Base-by-base conservation (phyloP, 768 basidiomycete species). In the Lactarius hengduanensis region DNA sequence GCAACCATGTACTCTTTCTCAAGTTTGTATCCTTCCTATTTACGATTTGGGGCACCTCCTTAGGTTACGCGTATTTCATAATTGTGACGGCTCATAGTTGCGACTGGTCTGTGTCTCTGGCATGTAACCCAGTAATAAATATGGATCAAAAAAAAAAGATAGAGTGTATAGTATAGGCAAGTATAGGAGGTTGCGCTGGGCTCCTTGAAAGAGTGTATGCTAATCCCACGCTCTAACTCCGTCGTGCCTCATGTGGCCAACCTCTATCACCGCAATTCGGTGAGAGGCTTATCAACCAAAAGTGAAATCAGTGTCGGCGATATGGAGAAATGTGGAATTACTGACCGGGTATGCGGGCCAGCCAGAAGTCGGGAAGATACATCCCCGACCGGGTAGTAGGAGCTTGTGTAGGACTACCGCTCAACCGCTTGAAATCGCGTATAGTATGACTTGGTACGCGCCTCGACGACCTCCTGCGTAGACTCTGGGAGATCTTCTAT, bases 381-480 rank as follows among this genome's bases (percentile, higher is more conserved):
- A 20, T 16, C 16, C 32, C 18, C 22, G 26, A 47, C n/a, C n/a
- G 18, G 43, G 8, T 26, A 15, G 45, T 50, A 34, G 32, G 22
- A 36, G 38, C 40, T 47, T 36, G 50, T 57, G 54, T 8, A 32
- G 56, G 41, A 15, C 67, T 53, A 70, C 10, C 70, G 70, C 30
- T 69, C 70, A 1, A 81, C 68, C 2, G 90, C 82, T 72, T 90
- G 88, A 75, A 96, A 98, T 1, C 90, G 86, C 11, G 86, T 86
- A 75, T 96, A 96, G 72, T 88, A 90, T 50, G 86, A 84, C 73
- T 96, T 96, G 2, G 94, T 94, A 68, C 85, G 83, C 0, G 88
- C 83, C 75, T 98, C 95, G 0, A 94, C 86, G 70, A 90, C 85
- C 72, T 98, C 96, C 75, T 96, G 94, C 20, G 92, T 96, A 18